phyloP scores from a whole-genome alignment of 257 asterid genomes.

The Solanum acaule region DNA sequence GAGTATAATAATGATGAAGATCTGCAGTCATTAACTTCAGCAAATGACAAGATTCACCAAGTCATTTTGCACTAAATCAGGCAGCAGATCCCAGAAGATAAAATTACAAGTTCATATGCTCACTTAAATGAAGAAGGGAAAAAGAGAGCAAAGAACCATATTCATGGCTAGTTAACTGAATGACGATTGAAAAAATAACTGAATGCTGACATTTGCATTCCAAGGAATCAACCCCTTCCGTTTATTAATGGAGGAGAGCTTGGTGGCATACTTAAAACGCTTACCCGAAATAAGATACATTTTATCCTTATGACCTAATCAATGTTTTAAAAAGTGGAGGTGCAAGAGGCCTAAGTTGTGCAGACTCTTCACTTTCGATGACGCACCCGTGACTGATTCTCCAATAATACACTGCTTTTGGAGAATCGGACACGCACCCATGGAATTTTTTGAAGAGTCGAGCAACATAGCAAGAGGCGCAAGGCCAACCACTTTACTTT shows the following conservation, averaged over 20 bases:
- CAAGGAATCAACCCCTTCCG: neutral
- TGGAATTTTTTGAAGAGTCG: neutral
- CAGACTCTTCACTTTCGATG: neutral
- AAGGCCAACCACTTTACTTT: neutral
- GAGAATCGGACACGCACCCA: neutral
- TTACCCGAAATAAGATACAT: neutral
- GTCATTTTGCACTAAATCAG: neutral
- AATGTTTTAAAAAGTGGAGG: neutral
- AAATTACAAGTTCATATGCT: neutral
- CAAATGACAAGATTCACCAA: neutral
- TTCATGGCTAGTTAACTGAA: neutral
- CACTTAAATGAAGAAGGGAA: neutral
- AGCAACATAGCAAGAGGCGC: neutral
- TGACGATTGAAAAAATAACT: no score
- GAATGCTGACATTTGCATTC: neutral
- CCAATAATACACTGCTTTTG: neutral
- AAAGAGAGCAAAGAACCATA: slow-evolving; percentile 8
- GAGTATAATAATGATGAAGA: neutral
- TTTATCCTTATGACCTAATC: neutral
- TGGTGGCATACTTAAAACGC: neutral
- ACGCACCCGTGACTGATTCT: neutral
- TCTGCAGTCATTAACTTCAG: neutral
- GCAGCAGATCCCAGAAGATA: neutral
- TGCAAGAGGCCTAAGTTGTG: neutral
- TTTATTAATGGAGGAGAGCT: neutral